Base-by-base conservation (phyloP, 805 yeast species). In the Teunomyces panamensis region DNA sequence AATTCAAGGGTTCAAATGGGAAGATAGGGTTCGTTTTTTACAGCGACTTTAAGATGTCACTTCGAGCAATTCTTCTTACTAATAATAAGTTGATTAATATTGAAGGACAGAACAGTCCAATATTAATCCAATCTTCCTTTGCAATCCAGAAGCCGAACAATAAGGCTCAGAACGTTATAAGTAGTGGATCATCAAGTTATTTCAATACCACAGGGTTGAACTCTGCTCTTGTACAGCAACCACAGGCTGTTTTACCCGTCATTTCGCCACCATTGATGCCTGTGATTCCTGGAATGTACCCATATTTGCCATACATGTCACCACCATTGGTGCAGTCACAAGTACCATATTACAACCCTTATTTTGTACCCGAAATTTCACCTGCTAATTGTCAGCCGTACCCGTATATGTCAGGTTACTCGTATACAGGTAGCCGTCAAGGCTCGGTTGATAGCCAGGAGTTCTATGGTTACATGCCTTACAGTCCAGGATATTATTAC, bases 1-100 rank as follows among this genome's bases (percentile, higher is more conserved):
- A 43, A 29, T 9, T 34, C 14, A 39, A 28, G 11, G 42, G 26
- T 32, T 39, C 45, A 5, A 41, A 37, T 30, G 53, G 56, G 4
- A 52, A 49, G 39, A 52, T 52, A 9, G 94, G 92, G 7, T 87
- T 87, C 64, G 78, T 87, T 13, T 84, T 86, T 51, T 87, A 75
- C 59, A 69, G 76, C 44, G 67, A 72, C 47, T 77, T 80, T 42
- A 73, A 72, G 9, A 78, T 80, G 68, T 90, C 95, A 2, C 71
- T 82, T 39, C 62, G 65, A 17, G 89, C 92, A 34, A 83, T 86
- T 33, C 66, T 75, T 16, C 64, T 71, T 47, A 74, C 85, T 33
- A 78, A 81, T 58, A 80, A 79, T 30, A 35, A 46, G 24, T 29
- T 47, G 11, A 45, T 52, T 16, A 49, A 37, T 20, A 26, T 48